phyloP scores from a whole-genome alignment of 495 filamentous ascomycete genomes.

The Penicillium odoratum region DNA sequence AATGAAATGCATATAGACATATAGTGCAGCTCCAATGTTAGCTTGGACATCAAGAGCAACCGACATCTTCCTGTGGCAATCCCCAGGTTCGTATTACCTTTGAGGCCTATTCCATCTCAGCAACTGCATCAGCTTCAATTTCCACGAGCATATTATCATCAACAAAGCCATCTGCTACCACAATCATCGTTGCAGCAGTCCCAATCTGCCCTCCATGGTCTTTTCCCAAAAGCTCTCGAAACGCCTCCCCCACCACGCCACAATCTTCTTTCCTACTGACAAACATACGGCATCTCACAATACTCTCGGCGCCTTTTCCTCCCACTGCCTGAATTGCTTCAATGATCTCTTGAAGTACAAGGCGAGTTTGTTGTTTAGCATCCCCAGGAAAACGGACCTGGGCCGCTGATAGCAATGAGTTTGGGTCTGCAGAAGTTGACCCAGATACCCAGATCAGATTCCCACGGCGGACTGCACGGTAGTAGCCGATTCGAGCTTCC shows the following conservation, averaged over 20 bases:
- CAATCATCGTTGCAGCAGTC: conserved; percentile 46
- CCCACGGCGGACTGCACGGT: conserved; percentile 45
- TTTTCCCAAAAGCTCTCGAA: conserved; percentile 36
- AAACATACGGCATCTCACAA: conserved; percentile 45
- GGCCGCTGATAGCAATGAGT: conserved; percentile 32
- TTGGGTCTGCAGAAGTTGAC: conserved; percentile 42
- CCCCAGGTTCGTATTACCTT: too few relatives aligned
- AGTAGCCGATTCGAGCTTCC: conserved; percentile 47
- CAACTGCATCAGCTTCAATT: conserved; percentile 47
- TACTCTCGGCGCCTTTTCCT: conserved; percentile 36
- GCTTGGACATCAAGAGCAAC: too few relatives aligned
- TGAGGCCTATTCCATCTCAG: background rate
- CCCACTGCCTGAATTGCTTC: conserved; percentile 42
- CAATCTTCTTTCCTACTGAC: conserved; percentile 39
- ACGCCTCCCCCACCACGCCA: conserved; percentile 33
- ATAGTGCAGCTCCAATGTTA: too few relatives aligned
- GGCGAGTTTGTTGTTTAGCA: conserved; percentile 39
- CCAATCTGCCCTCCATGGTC: conserved; percentile 24
- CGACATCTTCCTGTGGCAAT: too few relatives aligned
- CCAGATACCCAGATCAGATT: conserved; percentile 49
- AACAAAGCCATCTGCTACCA: conserved; percentile 41
- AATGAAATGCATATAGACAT: too few relatives aligned
- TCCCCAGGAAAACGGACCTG: conserved; percentile 40
- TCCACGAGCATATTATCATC: conserved; percentile 49
- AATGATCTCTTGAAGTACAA: conserved; percentile 41